A percentile compares a stretch with the other conserved stretches of the same genome.
Conservation (phyloP, 306 rosid genomes). For the Trifolium subterraneum region DNA sequence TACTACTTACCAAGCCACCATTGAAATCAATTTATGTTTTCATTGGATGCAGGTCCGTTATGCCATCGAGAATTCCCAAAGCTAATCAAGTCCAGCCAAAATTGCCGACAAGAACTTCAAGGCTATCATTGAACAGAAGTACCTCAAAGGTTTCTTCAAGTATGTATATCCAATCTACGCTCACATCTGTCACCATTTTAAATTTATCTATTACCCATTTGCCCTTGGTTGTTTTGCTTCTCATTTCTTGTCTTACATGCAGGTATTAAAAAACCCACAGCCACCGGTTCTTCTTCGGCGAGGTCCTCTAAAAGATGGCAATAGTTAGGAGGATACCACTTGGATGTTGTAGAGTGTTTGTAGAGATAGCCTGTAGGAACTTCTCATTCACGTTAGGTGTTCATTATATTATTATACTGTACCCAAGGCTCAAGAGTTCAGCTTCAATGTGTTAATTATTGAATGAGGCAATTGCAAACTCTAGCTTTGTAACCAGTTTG, state of each 20-base stretch:
- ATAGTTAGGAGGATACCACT: slow-evolving; percentile 52
- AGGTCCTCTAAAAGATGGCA: slow-evolving; percentile 76
- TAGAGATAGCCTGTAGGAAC: slow-evolving; percentile 39
- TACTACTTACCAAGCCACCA: slow-evolving; percentile 22
- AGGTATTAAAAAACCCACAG: slow-evolving; percentile 65
- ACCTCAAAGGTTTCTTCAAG: slow-evolving; percentile 69
- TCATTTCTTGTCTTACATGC: slow-evolving; percentile 37
- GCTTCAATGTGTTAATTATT: slow-evolving; percentile 53
- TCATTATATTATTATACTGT: slow-evolving; percentile 38
- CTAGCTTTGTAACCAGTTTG: slow-evolving; percentile 54
- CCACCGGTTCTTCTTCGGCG: slow-evolving; percentile 63
- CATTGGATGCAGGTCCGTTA: slow-evolving; percentile 52
- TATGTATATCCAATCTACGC: slow-evolving; percentile 49
- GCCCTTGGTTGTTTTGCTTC: slow-evolving; percentile 32
- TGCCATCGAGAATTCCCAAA: slow-evolving; percentile 66
- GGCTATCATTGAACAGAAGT: slow-evolving; percentile 66
- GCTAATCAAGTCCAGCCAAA: slow-evolving; percentile 59
- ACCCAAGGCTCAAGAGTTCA: slow-evolving; percentile 39
- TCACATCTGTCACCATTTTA: not conserved
- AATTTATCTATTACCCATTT: slow-evolving; percentile 6
- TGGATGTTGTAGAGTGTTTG: slow-evolving; percentile 44
- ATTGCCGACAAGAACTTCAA: slow-evolving; percentile 56
- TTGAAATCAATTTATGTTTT: slow-evolving; percentile 35
- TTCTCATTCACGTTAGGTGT: slow-evolving; percentile 45
- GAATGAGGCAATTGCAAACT: slow-evolving; percentile 56